These are phyloP conservation scores for Elongisporangium undulatum DNA, from an alignment of 352 stramenopile genomes.

Conservation along the genomic window DNA sequence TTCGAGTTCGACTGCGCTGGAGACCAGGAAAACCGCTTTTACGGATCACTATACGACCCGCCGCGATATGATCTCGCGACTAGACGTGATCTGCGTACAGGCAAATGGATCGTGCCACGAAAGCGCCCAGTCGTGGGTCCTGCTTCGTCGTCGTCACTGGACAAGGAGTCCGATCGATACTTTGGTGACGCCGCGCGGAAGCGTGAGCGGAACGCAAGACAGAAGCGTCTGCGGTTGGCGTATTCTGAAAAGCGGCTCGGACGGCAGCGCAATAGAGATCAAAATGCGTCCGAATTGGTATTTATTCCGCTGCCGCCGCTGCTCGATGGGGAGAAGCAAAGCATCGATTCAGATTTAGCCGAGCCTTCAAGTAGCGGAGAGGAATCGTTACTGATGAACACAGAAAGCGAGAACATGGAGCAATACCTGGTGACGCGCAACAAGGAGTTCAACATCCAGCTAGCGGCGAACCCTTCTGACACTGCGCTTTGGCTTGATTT, in stretches of 20 bases:
- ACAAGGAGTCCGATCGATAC: conserved; percentile 28
- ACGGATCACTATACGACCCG: conserved; percentile 62
- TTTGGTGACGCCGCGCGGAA: conserved; percentile 43
- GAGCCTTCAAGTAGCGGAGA: not conserved
- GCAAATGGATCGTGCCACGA: conserved; percentile 29
- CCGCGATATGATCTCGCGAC: conserved; percentile 60
- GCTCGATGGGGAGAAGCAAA: conserved; percentile 12
- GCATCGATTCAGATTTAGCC: no score
- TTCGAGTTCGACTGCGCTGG: conserved; percentile 64
- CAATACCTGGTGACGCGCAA: conserved; percentile 50
- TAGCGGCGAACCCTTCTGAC: conserved; percentile 34
- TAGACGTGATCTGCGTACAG: conserved; percentile 35
- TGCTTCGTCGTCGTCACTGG: conserved; percentile 1
- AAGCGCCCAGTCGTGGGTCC: conserved; percentile 2
- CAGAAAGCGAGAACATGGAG: conserved; percentile 34
- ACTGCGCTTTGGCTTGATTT: conserved; percentile 62
- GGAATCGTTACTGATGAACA: not conserved
- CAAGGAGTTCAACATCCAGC: conserved; percentile 38
- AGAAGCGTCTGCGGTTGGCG: conserved; percentile 54
- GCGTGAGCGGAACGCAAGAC: conserved; percentile 27
- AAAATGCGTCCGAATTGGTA: conserved; percentile 21
- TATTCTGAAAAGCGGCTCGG: conserved; percentile 59
- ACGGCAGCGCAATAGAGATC: conserved; percentile 1
- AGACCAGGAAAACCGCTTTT: conserved; percentile 68
- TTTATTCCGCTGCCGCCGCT: conserved; percentile 66